These are phyloP conservation scores for Stephania japonica DNA, from an alignment of 164 flowering plant species.

Conservation along the genomic window DNA sequence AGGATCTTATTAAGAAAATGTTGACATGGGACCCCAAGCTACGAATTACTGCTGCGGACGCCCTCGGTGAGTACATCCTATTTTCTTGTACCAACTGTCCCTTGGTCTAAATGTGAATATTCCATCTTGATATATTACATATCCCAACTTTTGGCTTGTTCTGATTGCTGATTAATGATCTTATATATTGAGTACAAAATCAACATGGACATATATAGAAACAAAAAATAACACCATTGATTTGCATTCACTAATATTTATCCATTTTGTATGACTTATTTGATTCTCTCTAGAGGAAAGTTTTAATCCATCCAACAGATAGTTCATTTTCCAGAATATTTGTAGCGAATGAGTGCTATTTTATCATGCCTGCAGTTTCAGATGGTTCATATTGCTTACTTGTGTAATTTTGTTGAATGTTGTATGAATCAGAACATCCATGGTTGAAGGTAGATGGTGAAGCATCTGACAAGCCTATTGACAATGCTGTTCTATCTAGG, in stretches of 20 bases:
- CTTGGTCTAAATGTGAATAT: not conserved
- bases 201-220: too few species aligned
- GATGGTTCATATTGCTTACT: not conserved
- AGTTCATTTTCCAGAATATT: not conserved
- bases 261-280: not conserved
- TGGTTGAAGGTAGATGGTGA: constrained; percentile 77
- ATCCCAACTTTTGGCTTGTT: not conserved
- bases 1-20: constrained; percentile 80
- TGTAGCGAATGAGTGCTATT: not conserved
- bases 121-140: not conserved
- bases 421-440: constrained; percentile 65
- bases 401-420: constrained; percentile 7
- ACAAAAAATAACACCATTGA: not conserved
- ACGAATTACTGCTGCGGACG: constrained; percentile 77
- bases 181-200: not conserved
- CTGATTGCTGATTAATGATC: not conserved
- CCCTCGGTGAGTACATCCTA: constrained; percentile 48
- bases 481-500: constrained; percentile 74
- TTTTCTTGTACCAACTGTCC: not conserved
- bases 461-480: constrained; percentile 73
- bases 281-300: not conserved
- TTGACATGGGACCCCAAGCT: constrained; percentile 53
- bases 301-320: not conserved
- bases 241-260: not conserved
- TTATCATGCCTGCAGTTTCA: not conserved